Evolutionary conservation across 306 rosid genomes (phyloP), one percentile per base, ranked within the genome.

Genomic region (Malus orientalis): DNA sequence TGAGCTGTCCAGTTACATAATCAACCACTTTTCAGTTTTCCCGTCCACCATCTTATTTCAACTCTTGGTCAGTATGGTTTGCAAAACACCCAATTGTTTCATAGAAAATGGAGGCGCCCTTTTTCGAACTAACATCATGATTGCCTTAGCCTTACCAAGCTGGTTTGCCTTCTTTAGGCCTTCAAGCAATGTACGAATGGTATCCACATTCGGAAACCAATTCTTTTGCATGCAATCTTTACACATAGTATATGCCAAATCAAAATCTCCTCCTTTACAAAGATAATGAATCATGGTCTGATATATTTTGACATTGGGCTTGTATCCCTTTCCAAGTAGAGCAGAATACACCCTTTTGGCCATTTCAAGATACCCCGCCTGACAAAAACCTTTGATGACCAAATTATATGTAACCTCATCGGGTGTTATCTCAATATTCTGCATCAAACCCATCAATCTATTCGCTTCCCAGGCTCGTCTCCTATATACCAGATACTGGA

Each of bases 241-340:
- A 81, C 89, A 88, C 82, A 88, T 81, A 1, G 84, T 78, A 72
- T 90, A 89, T 5, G 97, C 93, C 67, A 80, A 20, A 70, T 65
- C 63, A 58, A 86, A 88, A 81, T 88, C 93, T 81, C 79, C 76
- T 36, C 83, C 84, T 84, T 57, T 86, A 70, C 95, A 92, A 25
- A 92, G 85, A 82, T 92, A 88, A 84, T 90, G 97, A 86, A 92
- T 87, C 96, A 92, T 90, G 32, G 93, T 92, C 87, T 92, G 97
- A 75, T 88, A 88, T 68, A 90, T 90, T 82, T 89, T 87, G 49
- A 76, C 25, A 80, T 87, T 88, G 36, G 89, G 88, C 70, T 81
- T 88, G 77, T 40, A 75, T 19, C 90, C 93, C 74, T 80, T 85
- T 22, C 76, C 81, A 6, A 71, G 84, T 14, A 92, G 73, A 22